A percentile compares a stretch with the other conserved stretches of the same genome.
Conservation (phyloP, 208 protist genomes). For the Histomonas meleagridis region DNA sequence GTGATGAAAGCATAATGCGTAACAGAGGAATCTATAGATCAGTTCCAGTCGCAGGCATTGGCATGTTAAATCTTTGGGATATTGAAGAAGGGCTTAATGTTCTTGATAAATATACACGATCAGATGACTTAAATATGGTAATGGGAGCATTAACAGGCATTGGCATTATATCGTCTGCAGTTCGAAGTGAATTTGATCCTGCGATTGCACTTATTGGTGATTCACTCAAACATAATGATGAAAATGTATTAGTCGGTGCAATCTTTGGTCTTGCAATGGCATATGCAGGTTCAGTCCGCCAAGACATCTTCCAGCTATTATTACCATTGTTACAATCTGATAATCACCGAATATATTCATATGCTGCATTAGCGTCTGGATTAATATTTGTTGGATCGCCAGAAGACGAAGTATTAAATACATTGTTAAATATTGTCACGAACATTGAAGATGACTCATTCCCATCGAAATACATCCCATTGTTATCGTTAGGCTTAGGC, state of each 20-base stretch:
- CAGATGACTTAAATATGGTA: constrained; percentile 78
- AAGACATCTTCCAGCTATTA: constrained; percentile 80
- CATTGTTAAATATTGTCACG: constrained; percentile 39
- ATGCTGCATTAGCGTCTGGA: constrained; percentile 81
- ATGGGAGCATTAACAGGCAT: constrained; percentile 81
- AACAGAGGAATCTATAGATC: not conserved
- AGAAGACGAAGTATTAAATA: constrained; percentile 77
- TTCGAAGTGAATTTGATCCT: constrained; percentile 70
- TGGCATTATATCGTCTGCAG: constrained; percentile 58
- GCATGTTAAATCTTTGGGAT: constrained; percentile 68
- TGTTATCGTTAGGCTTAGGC: constrained; percentile 43
- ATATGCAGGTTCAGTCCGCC: constrained; percentile 75
- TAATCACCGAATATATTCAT: constrained; percentile 35
- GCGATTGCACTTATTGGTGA: constrained; percentile 74
- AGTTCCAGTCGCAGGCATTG: not conserved
- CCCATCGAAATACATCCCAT: not conserved
- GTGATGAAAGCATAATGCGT: not conserved
- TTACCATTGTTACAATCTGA: constrained; percentile 63
- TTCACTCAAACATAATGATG: constrained; percentile 43
- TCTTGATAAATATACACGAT: constrained; percentile 83
- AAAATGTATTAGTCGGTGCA: constrained; percentile 40
- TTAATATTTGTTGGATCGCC: constrained; percentile 77
- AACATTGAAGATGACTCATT: not conserved
- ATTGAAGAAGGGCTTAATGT: constrained; percentile 74
- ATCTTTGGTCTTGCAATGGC: constrained; percentile 77